Percentiles rank a stretch among this genome's conserved stretches.
Evolutionary conservation across 1,284 basidiomycete species (phyloP).

Genomic region (Fomitopsis pinicola): DNA sequence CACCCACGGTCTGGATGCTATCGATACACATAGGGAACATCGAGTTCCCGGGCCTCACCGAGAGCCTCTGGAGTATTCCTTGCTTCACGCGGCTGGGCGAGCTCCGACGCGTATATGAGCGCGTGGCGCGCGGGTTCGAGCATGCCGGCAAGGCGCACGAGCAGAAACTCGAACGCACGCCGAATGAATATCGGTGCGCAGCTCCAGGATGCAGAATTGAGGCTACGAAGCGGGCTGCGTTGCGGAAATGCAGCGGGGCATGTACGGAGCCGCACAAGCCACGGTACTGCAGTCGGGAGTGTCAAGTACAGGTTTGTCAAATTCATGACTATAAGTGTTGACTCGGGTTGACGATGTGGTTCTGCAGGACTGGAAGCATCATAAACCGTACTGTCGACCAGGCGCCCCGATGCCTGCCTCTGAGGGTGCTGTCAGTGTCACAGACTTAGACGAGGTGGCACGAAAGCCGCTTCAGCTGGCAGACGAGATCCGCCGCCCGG

Average conservation of each 20-base stretch:
- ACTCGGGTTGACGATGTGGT: background rate
- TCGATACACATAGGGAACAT: too few species aligned
- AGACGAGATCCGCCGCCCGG: background rate
- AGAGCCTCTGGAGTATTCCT: background rate
- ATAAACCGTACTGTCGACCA: background rate
- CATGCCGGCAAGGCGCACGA: background rate
- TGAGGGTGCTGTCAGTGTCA: background rate
- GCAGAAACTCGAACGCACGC: background rate
- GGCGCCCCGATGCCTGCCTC: too few species aligned
- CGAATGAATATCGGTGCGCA: background rate
- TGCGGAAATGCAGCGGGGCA: constrained; percentile 1
- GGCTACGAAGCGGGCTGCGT: constrained; percentile 1
- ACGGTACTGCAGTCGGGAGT: constrained; percentile 7
- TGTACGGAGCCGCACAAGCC: constrained; percentile 7
- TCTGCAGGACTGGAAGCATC: background rate
- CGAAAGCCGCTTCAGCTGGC: background rate
- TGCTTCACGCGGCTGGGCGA: background rate
- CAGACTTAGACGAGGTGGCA: background rate
- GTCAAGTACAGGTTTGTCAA: constrained; percentile 3
- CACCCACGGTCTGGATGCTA: background rate
- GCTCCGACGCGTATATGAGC: background rate
- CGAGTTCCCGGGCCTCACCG: background rate
- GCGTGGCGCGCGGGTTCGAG: background rate
- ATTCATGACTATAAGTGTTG: background rate
- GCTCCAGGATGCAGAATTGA: background rate